Conservation (phyloP, 2,329 filamentous ascomycete genomes). For the Aspergillus oerlinghausenensis region DNA sequence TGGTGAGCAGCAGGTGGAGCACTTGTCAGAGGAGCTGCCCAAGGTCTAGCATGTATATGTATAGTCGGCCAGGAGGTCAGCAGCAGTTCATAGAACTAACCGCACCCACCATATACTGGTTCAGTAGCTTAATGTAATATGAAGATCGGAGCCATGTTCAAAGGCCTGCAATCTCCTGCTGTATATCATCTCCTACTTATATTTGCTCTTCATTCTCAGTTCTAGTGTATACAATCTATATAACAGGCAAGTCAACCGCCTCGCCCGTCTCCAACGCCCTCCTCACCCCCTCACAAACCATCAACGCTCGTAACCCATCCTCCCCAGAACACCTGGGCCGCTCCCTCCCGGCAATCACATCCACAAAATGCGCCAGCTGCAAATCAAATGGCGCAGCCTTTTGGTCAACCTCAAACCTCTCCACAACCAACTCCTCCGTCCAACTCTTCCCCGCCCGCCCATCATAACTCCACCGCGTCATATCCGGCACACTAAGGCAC, state of each 20-base stretch:
- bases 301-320: slow-evolving; percentile 49
- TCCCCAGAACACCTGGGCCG: slow-evolving; percentile 45
- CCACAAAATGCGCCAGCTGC: slow-evolving; percentile 50
- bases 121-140: too few relatives aligned
- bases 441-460: slow-evolving; percentile 39
- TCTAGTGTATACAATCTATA: too few relatives aligned
- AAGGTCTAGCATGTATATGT: not conserved
- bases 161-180: too few relatives aligned
- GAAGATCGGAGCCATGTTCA: too few relatives aligned
- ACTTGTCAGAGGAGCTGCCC: slow-evolving; percentile 9
- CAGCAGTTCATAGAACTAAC: too few relatives aligned
- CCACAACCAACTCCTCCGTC: slow-evolving; percentile 32
- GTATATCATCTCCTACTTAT: too few relatives aligned
- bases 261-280: slow-evolving; percentile 38
- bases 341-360: slow-evolving; percentile 43
- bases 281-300: slow-evolving; percentile 51
- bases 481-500: slow-evolving; percentile 52
- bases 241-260: slow-evolving; percentile 27
- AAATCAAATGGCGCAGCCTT: slow-evolving; percentile 48
- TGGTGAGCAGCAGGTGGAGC: slow-evolving; percentile 10
- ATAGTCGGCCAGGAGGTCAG: too few relatives aligned
- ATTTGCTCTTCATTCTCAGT: too few relatives aligned
- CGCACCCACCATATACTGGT: too few relatives aligned
- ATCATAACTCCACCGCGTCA: slow-evolving; percentile 48
- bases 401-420: slow-evolving; percentile 25